Evolutionary conservation across 2,329 filamentous ascomycete species (phyloP), one percentile per base, ranked within the genome.

Genomic region (Aureobasidium sp.): DNA sequence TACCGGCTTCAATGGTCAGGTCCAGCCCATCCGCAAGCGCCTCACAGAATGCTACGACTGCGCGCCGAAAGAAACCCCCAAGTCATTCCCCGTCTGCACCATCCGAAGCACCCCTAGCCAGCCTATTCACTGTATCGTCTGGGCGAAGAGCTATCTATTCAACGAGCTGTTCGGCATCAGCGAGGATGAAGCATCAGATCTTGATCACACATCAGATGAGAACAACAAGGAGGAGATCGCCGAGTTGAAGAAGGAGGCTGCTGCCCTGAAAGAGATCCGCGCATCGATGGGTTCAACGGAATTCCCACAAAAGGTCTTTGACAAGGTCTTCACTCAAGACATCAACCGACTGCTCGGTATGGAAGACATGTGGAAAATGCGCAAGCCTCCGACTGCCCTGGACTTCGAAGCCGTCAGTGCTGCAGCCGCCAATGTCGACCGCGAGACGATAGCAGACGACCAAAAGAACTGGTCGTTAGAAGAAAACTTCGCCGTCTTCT

Each of bases 81-180:
- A 96, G 73, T 89, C 88, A 1, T 97, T 95, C 70, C 92, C 94
- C 1, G 92, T 97, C 45, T 99, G 94, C 77, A 99, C 94, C 1
- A 97, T 99, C 69, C 86, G 94, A 73, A 97, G 91, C 73, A 99
- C 92, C 0, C 94, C 94, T 0, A 96, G 89, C 66, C 93, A 97
- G 69, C 90, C 93, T 0, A 97, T 99, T 47, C 94, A 99, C 76
- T 97, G 94, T 77, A 99, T 99, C 64, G 93, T 99, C 2, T 99
- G 94, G 94, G 93, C 85, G 25, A 99, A 97, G 77, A 96, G 91
- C 73, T 99, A 97, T 73, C 81, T 99, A 9, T 83, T 99, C 64
- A 94, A 91, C 66, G 94, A 99, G 74, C 86, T 99, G 8, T 99
- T 97, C 68, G 94, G 94, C 21, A 85, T 86, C 3, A 95, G 91